A percentile compares a stretch with the other conserved stretches of the same genome.
These are phyloP conservation scores for Phytopythium oedochilum DNA, from an alignment of 352 stramenopile genomes.

Conservation along the genomic window DNA sequence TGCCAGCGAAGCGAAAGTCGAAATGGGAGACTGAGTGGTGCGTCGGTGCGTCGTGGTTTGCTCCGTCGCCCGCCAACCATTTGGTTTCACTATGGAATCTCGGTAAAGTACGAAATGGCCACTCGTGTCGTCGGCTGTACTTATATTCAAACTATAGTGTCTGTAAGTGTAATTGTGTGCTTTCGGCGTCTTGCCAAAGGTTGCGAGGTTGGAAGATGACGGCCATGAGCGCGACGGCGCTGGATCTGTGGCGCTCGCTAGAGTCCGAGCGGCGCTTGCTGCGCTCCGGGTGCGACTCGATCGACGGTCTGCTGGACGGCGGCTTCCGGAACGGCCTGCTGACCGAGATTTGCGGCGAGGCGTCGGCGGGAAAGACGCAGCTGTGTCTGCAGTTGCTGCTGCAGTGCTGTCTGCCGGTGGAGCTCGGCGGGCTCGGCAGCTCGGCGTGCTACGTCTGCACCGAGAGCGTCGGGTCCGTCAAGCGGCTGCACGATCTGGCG, in stretches of 20 bases:
- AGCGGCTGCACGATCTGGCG: slow-evolving; percentile 64
- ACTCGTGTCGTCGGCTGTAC: background rate
- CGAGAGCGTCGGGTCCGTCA: slow-evolving; percentile 66
- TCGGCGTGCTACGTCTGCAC: slow-evolving; percentile 81
- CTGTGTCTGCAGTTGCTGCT: slow-evolving; percentile 73
- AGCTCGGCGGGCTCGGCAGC: slow-evolving; percentile 45
- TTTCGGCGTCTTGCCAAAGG: too few relatives aligned
- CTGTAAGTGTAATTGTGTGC: background rate
- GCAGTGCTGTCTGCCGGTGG: slow-evolving; percentile 45
- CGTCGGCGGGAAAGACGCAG: slow-evolving; percentile 77
- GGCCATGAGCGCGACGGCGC: slow-evolving; percentile 20
- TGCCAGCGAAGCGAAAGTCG: background rate
- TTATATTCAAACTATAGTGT: background rate
- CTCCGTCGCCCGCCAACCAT: background rate
- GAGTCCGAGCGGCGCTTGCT: slow-evolving; percentile 26
- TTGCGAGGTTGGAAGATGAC: slow-evolving; percentile 3
- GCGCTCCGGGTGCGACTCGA: slow-evolving; percentile 42
- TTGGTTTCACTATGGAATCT: background rate
- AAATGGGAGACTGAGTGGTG: background rate
- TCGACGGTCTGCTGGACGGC: slow-evolving; percentile 52
- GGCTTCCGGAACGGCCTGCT: slow-evolving; percentile 66
- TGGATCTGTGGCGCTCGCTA: slow-evolving; percentile 35
- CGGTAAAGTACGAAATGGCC: background rate
- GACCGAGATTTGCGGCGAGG: slow-evolving; percentile 72
- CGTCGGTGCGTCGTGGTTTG: background rate